A percentile compares a stretch with the other conserved stretches of the same genome.
These are phyloP conservation scores for Saitozyma sp. DNA, from an alignment of 768 basidiomycete species.

Conservation along the genomic window DNA sequence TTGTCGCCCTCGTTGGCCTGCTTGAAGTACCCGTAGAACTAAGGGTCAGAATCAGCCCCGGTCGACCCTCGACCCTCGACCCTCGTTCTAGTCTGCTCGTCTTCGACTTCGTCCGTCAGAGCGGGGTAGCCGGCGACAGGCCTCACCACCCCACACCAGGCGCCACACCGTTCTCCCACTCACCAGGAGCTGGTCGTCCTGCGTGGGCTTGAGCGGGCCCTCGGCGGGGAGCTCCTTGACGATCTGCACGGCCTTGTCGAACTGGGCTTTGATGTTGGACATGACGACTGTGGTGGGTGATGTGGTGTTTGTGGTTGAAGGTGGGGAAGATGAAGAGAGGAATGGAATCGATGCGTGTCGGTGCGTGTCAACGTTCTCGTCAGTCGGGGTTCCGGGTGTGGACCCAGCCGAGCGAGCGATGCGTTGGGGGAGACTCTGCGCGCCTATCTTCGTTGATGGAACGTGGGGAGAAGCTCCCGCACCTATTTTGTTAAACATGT, in stretches of 20 bases:
- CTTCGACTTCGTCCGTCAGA: not conserved
- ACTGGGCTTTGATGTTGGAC: slow-evolving; percentile 44
- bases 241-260: slow-evolving; percentile 49
- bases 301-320: not conserved
- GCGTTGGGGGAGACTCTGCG: too few relatives aligned
- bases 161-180: slow-evolving; percentile 46
- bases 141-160: not conserved
- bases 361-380: too few relatives aligned
- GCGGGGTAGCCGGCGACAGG: not conserved
- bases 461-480: too few relatives aligned
- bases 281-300: slow-evolving; percentile 4
- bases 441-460: too few relatives aligned
- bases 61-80: not conserved
- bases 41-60: slow-evolving; percentile 3
- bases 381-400: too few relatives aligned
- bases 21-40: slow-evolving; percentile 96
- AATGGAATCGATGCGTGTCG: not conserved
- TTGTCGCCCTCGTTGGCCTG: slow-evolving; percentile 80
- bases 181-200: slow-evolving; percentile 77
- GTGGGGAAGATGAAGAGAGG: slow-evolving; percentile 1
- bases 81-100: not conserved
- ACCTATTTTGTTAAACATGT: too few relatives aligned
- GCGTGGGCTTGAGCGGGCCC: slow-evolving; percentile 71
- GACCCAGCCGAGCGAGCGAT: too few relatives aligned
- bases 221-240: slow-evolving; percentile 66